A percentile compares a stretch with the other conserved stretches of the same genome.
phyloP scores from a whole-genome alignment of 2,329 filamentous ascomycete genomes.

The Aspergillus fijiensis region DNA sequence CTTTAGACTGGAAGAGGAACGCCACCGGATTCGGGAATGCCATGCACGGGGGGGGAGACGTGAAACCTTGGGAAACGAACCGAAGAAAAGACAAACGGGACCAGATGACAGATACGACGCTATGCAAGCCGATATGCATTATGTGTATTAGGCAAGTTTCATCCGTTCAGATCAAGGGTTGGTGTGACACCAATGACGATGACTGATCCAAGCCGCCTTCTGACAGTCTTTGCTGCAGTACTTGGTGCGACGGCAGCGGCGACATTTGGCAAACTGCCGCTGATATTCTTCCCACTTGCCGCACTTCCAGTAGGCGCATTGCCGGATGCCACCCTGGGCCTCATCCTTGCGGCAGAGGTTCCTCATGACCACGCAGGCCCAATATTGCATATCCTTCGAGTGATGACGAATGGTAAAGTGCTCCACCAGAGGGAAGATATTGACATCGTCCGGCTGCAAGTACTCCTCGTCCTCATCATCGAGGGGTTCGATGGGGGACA shows the following conservation, averaged over 20 bases:
- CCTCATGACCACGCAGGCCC: conserved; percentile 98
- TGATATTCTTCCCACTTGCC: conserved; percentile 98
- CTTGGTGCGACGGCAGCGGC: conserved; percentile 92
- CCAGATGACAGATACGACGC: conserved; percentile 34
- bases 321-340: conserved; percentile 85
- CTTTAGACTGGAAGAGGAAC: conserved; percentile 37
- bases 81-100: conserved; percentile 21
- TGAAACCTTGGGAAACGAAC: conserved; percentile 30
- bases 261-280: conserved; percentile 95
- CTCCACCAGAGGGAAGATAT: conserved; percentile 96
- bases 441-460: conserved; percentile 87
- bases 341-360: conserved; percentile 99
- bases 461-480: conserved; percentile 78
- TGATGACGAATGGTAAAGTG: conserved; percentile 97
- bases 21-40: conserved; percentile 39
- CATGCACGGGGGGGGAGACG: conserved; percentile 32
- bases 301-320: conserved; percentile 97
- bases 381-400: conserved; percentile 98
- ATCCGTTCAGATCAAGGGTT: conserved; percentile 35
- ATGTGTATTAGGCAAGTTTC: conserved; percentile 31
- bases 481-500: conserved; percentile 30
- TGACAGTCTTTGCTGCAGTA: conserved; percentile 99
- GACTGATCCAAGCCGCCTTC: conserved; percentile 97
- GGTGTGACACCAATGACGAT: conserved; percentile 86
- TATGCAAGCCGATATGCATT: conserved; percentile 40